Conservation (phyloP, 2,329 filamentous ascomycete species). For the Neoscytalidium dimidiatum region DNA sequence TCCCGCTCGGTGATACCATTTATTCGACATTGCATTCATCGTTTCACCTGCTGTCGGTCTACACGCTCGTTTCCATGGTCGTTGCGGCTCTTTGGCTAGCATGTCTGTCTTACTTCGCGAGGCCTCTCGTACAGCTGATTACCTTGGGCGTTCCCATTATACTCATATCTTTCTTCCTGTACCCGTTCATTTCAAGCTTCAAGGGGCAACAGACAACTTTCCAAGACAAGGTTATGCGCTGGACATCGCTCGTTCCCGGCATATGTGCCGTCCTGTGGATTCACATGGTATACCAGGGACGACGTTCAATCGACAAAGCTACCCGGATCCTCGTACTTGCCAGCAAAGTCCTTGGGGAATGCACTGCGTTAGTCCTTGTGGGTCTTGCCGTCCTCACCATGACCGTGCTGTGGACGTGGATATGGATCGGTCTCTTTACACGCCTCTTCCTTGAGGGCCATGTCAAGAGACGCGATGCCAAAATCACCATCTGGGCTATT, state of each 20-base stretch:
- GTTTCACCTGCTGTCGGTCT: slow-evolving; percentile 84
- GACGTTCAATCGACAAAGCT: slow-evolving; percentile 77
- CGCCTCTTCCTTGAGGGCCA: slow-evolving; percentile 92
- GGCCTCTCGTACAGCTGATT: slow-evolving; percentile 78
- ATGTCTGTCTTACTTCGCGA: slow-evolving; percentile 81
- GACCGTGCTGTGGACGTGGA: slow-evolving; percentile 89
- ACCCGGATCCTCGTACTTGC: slow-evolving; percentile 91
- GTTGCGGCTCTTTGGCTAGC: slow-evolving; percentile 91
- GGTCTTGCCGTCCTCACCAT: slow-evolving; percentile 75
- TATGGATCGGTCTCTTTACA: slow-evolving; percentile 96
- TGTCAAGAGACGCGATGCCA: slow-evolving; percentile 55
- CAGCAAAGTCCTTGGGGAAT: slow-evolving; percentile 81
- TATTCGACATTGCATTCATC: slow-evolving; percentile 86
- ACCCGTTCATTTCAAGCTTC: slow-evolving; percentile 88
- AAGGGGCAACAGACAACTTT: slow-evolving; percentile 74
- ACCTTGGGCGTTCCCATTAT: slow-evolving; percentile 83
- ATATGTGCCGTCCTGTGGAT: slow-evolving; percentile 76
- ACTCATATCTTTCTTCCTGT: slow-evolving; percentile 85
- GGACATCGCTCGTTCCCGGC: slow-evolving; percentile 76
- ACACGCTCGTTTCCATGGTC: slow-evolving; percentile 85
- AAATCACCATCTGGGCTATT: slow-evolving; percentile 71
- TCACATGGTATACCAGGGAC: slow-evolving; percentile 78
- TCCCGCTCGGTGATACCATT: slow-evolving; percentile 85
- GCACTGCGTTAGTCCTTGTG: slow-evolving; percentile 79
- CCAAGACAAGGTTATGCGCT: slow-evolving; percentile 91